phyloP scores from a whole-genome alignment of 164 flowering plant genomes.

The Amborella trichopoda region DNA sequence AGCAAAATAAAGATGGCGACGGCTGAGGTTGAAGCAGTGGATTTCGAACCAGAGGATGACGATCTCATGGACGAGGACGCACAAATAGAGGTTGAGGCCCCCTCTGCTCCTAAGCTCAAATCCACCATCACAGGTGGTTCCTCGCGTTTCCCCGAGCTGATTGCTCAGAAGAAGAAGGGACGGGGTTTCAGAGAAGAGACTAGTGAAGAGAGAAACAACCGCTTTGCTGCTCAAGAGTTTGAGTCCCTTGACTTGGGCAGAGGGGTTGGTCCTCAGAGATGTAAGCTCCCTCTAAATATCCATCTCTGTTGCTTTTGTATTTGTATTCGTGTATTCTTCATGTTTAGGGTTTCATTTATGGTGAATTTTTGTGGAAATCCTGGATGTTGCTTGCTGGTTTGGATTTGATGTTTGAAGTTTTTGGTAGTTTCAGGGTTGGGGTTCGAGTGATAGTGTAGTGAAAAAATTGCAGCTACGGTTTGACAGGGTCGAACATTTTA shows the following conservation, averaged over 20 bases:
- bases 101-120: constrained; percentile 49
- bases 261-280: constrained; percentile 80
- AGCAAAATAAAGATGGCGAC: constrained; percentile 31
- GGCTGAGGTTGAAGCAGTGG: constrained; percentile 65
- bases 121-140: constrained; percentile 74
- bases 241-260: constrained; percentile 66
- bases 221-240: constrained; percentile 54
- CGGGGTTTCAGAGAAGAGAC: constrained; percentile 69
- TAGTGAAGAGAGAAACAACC: constrained; percentile 39
- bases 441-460: no score
- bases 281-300: constrained; percentile 42
- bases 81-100: constrained; percentile 39
- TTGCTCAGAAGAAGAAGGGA: constrained; percentile 70
- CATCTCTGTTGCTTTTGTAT: no score
- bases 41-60: constrained; percentile 90
- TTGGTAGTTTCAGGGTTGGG: no score
- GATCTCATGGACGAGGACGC: constrained; percentile 94
- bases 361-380: no score
- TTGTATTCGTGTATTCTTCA: not conserved
- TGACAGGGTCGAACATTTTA: no score
- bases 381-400: no score
- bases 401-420: no score
- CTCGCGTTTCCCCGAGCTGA: constrained; percentile 12
- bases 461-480: no score
- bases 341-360: not conserved